phyloP scores from a whole-genome alignment of 768 basidiomycete species.

The Trametes punicea region DNA sequence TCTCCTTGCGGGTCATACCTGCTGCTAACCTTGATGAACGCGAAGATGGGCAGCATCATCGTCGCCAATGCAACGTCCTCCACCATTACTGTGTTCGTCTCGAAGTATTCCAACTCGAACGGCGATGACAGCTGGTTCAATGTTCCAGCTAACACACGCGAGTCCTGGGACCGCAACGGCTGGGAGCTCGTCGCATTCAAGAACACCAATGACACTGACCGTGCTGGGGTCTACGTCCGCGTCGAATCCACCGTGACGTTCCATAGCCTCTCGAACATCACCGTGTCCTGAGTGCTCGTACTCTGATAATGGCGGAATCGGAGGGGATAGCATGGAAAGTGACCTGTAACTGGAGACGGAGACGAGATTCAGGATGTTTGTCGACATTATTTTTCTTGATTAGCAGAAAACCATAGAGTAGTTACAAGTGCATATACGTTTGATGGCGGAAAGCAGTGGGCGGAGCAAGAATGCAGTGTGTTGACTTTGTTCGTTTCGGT shows the following conservation, averaged over 20 bases:
- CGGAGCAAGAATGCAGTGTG: no score
- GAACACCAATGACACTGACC: conserved; percentile 5
- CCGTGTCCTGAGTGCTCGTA: not conserved
- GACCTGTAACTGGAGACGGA: not conserved
- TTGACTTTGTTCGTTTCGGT: no score
- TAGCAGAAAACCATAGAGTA: not conserved
- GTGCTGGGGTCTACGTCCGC: conserved; percentile 6
- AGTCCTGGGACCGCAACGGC: conserved; percentile 6
- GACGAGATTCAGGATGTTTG: no score
- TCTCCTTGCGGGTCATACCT: not conserved
- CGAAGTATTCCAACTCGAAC: conserved; percentile 10
- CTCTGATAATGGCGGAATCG: not conserved
- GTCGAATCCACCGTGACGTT: conserved; percentile 6
- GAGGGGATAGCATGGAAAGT: not conserved
- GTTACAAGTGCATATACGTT: not conserved
- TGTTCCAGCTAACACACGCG: not conserved
- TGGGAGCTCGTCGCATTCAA: conserved; percentile 18
- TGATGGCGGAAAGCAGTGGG: no score
- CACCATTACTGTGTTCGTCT: conserved; percentile 6
- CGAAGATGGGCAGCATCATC: conserved; percentile 13
- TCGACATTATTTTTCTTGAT: no score
- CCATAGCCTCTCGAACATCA: not conserved
- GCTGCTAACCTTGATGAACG: not conserved
- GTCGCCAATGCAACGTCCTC: not conserved
- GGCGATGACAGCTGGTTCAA: conserved; percentile 13